Evolutionary conservation across 2,329 filamentous ascomycete species (phyloP), one percentile per base, ranked within the genome.

Genomic region (Nothopassalora personata): DNA sequence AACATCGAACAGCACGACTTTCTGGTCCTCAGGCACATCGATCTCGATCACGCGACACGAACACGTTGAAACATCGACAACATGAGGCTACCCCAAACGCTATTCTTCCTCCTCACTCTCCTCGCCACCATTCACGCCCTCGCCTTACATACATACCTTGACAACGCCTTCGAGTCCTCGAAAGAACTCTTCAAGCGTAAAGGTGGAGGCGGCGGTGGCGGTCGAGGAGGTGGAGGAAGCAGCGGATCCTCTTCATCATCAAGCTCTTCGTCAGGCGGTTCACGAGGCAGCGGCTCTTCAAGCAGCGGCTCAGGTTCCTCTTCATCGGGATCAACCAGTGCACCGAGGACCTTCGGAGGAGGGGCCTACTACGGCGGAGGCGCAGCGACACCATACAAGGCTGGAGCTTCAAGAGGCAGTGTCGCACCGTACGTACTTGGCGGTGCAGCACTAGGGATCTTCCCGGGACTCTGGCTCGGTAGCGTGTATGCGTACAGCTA

Each of bases 311-410:
- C 49, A 28, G 18, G 49, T 23, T 54, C 50, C 39, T 54, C 50
- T 7, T 53, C 50, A 8, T 46, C 34, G 28, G 30, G 50, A 34
- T 34, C 31, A 59, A 82, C 80, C 54, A 86, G 87, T 15, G 74
- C 81, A 0, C 67, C 76, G 15, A 84, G 83, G 3, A 61, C 68
- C 0, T 90, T 81, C 67, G 86, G 84, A 45, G 82, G 83, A 34
- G 86, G 86, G 23, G 23, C 23, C 23, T 89, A 81, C 72, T 91
- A 91, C 68, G 81, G 82, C 39, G 87, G 87, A 52, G 89, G 89
- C 52, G 81, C 85, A 0, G 60, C 76, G 2, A 69, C 71, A 0
- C 87, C 89, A 1, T 93, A 89, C 73, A 87, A 86, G 6, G n/a
- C 43, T 0, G 62, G 68, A 30, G 39, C 39, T 19, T 36, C 31